phyloP scores from a whole-genome alignment of 768 basidiomycete genomes.

The Strobilomyces confusus region DNA sequence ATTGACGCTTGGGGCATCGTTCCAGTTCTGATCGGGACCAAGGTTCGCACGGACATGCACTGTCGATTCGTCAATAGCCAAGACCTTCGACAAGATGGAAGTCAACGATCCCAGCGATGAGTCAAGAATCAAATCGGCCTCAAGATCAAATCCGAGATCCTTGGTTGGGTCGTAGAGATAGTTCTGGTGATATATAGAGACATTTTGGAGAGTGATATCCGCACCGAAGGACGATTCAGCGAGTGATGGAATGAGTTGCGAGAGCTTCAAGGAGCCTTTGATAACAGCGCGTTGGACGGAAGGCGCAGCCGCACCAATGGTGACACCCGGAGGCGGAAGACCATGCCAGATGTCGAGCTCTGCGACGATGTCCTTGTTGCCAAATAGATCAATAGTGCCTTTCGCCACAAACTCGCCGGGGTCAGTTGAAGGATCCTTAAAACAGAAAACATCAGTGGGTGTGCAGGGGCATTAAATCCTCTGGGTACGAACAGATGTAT shows the following conservation, averaged over 20 bases:
- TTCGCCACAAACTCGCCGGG: neutral
- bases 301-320: neutral
- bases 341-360: constrained; percentile 6
- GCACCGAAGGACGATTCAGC: neutral
- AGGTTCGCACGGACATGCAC: neutral
- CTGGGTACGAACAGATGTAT: neutral
- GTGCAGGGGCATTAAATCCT: neutral
- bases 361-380: neutral
- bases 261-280: constrained; percentile 2
- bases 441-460: neutral
- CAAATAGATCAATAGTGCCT: constrained; percentile 5
- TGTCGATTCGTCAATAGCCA: neutral
- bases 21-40: constrained; percentile 2
- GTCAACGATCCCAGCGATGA: neutral
- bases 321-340: constrained; percentile 2
- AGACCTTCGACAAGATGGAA: neutral
- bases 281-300: constrained; percentile 1
- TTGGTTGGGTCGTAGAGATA: constrained; percentile 3
- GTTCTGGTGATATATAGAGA: constrained; percentile 9
- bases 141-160: constrained; percentile 1
- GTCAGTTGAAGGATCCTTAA: neutral
- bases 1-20: neutral
- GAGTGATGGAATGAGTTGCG: constrained; percentile 2
- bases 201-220: constrained; percentile 1
- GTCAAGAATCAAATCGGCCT: constrained; percentile 1